Percentiles rank a stretch among this genome's conserved stretches.
Conservation (phyloP, 73 alveolate species). For the Paramecium sonneborni region DNA sequence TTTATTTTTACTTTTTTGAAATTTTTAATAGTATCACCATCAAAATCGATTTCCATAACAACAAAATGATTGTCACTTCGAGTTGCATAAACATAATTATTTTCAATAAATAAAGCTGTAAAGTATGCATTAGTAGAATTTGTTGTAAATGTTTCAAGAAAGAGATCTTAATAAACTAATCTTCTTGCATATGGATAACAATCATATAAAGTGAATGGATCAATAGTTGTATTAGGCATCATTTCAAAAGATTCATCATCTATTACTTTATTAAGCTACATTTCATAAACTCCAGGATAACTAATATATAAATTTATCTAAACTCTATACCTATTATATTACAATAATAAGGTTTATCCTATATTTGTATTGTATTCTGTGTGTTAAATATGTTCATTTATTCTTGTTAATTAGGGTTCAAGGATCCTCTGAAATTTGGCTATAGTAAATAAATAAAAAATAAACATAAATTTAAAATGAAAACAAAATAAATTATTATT, state of each 20-base stretch:
- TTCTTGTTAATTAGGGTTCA: not conserved
- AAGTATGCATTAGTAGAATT: not conserved
- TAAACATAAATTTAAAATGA: not conserved
- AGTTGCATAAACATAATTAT: not conserved
- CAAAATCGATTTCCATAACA: not conserved
- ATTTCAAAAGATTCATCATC: not conserved
- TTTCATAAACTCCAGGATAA: constrained; percentile 38
- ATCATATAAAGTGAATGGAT: constrained; percentile 10
- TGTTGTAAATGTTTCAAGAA: not conserved
- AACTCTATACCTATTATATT: not conserved
- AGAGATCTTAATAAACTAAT: not conserved
- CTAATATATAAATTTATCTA: not conserved
- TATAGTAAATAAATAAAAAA: not conserved
- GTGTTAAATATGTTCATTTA: not conserved
- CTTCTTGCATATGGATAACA: constrained; percentile 42
- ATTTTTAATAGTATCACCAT: not conserved
- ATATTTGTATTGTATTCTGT: not conserved
- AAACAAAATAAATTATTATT: not conserved
- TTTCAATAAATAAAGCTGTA: not conserved
- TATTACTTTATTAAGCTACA: not conserved
- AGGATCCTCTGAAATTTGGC: not conserved
- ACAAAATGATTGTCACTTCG: not conserved
- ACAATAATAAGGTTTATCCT: not conserved
- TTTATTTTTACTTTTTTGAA: not conserved
- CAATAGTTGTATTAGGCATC: constrained; percentile 4